A percentile compares a stretch with the other conserved stretches of the same genome.
These are phyloP conservation scores for Lactarius tabidus DNA, from an alignment of 768 basidiomycete genomes.

Conservation along the genomic window DNA sequence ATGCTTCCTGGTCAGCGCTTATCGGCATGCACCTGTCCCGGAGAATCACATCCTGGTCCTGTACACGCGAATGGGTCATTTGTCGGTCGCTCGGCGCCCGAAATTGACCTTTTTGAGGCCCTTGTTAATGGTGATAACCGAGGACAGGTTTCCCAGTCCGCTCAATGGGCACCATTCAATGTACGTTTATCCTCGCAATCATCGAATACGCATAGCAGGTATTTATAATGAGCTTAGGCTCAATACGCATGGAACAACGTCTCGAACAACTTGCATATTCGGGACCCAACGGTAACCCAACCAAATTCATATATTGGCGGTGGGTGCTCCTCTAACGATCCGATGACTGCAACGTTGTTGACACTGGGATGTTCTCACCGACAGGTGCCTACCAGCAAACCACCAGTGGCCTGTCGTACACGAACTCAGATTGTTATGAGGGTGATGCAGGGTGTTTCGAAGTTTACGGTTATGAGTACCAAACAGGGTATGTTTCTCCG, in stretches of 20 bases:
- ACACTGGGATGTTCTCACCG: not conserved
- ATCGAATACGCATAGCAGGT: not conserved
- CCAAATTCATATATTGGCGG: slow-evolving; percentile 69
- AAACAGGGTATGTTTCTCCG: slow-evolving; percentile 52
- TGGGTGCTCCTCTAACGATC: slow-evolving; percentile 21
- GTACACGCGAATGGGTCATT: slow-evolving; percentile 67
- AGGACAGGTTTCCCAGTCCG: slow-evolving; percentile 76
- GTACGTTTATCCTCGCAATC: not conserved
- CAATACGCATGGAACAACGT: slow-evolving; percentile 67
- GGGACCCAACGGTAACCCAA: slow-evolving; percentile 47
- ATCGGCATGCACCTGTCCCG: slow-evolving; percentile 83
- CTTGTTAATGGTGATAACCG: slow-evolving; percentile 46
- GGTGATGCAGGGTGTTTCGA: slow-evolving; percentile 56
- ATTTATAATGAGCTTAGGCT: slow-evolving; percentile 48
- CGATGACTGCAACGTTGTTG: not conserved
- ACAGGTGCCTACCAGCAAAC: slow-evolving; percentile 59
- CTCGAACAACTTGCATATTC: slow-evolving; percentile 53
- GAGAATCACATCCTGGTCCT: slow-evolving; percentile 87
- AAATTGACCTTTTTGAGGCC: slow-evolving; percentile 90
- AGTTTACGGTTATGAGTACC: slow-evolving; percentile 74
- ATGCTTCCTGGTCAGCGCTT: slow-evolving; percentile 81
- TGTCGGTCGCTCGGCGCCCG: slow-evolving; percentile 77
- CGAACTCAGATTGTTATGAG: slow-evolving; percentile 70
- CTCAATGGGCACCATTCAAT: slow-evolving; percentile 65
- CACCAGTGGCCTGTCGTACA: slow-evolving; percentile 65